These are phyloP conservation scores for Mariannaea elegans DNA, from an alignment of 2,329 filamentous ascomycete genomes.

Conservation along the genomic window DNA sequence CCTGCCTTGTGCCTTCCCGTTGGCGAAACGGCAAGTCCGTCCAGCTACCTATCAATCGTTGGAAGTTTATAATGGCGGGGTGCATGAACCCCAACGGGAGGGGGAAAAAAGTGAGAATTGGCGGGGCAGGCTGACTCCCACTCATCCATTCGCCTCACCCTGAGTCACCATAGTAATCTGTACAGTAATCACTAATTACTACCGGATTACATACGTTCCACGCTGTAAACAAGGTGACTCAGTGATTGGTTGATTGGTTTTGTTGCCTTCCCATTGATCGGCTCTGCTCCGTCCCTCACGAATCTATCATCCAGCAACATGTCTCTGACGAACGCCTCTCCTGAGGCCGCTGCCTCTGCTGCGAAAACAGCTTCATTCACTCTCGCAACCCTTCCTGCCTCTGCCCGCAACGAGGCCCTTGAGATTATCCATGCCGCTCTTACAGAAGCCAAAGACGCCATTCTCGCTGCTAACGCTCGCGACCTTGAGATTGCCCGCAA, in stretches of 20 bases:
- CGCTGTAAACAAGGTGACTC: background rate
- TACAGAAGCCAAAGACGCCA: slow-evolving; percentile 71
- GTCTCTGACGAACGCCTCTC: slow-evolving; percentile 89
- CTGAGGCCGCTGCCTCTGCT: slow-evolving; percentile 77
- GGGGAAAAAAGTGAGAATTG: slow-evolving; percentile 10
- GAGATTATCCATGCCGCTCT: slow-evolving; percentile 85
- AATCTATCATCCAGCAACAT: slow-evolving; percentile 57
- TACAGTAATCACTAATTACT: slow-evolving; percentile 6
- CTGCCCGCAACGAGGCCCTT: slow-evolving; percentile 84
- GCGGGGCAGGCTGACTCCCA: slow-evolving; percentile 28
- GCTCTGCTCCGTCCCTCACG: background rate
- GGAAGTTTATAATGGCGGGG: slow-evolving; percentile 27
- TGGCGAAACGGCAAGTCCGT: too few species aligned
- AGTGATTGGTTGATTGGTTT: background rate
- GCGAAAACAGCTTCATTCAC: slow-evolving; percentile 85
- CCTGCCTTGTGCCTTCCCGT: background rate
- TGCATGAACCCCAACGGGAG: slow-evolving; percentile 26
- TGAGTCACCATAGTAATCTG: slow-evolving; percentile 25
- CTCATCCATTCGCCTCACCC: slow-evolving; percentile 3
- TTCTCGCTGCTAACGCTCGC: slow-evolving; percentile 85
- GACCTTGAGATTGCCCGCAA: slow-evolving; percentile 80
- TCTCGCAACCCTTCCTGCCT: slow-evolving; percentile 79
- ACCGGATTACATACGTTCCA: slow-evolving; percentile 4
- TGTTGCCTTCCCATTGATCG: background rate
- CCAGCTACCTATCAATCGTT: too few species aligned